Conservation (phyloP, 2,329 filamentous ascomycete species). For the Fusarium nematophilum region DNA sequence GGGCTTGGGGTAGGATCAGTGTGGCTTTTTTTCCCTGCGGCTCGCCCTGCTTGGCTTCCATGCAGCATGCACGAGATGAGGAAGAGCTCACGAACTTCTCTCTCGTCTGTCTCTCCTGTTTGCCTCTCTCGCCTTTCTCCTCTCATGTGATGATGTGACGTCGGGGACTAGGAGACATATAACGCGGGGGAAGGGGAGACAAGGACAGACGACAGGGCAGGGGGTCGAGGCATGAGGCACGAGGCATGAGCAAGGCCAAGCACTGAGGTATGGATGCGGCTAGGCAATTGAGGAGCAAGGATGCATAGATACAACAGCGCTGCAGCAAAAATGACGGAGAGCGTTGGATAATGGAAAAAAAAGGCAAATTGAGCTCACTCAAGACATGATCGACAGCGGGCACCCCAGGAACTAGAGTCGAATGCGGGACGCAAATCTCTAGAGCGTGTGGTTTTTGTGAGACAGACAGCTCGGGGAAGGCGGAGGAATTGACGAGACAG, state of each 20-base stretch:
- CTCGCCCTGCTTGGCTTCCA: constrained; percentile 9
- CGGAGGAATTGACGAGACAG: not conserved
- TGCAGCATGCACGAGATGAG: constrained; percentile 7
- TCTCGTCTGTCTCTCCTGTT: not conserved
- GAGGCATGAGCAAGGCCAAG: constrained; percentile 27
- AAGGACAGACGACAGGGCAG: constrained; percentile 10
- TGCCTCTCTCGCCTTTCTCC: constrained; percentile 5
- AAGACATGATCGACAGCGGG: constrained; percentile 41
- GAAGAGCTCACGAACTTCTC: not conserved
- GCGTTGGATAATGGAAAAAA: constrained; percentile 11
- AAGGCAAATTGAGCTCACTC: constrained; percentile 38
- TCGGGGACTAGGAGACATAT: constrained; percentile 25
- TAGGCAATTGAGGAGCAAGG: constrained; percentile 23
- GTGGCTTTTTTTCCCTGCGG: constrained; percentile 16
- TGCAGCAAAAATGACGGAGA: not conserved
- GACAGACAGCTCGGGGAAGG: constrained; percentile 17
- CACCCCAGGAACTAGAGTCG: constrained; percentile 32
- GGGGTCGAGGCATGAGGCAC: constrained; percentile 17
- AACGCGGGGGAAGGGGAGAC: constrained; percentile 28
- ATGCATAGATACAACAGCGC: not conserved
- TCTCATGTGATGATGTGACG: constrained; percentile 29
- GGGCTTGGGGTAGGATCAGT: constrained; percentile 17
- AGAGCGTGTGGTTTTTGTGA: not conserved
- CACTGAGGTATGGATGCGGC: constrained; percentile 2
- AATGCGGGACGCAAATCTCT: constrained; percentile 17